A percentile compares a stretch with the other conserved stretches of the same genome.
These are phyloP conservation scores for Saccharum spontaneum DNA, from an alignment of 176 grass and related monocot genomes.

Conservation along the genomic window DNA sequence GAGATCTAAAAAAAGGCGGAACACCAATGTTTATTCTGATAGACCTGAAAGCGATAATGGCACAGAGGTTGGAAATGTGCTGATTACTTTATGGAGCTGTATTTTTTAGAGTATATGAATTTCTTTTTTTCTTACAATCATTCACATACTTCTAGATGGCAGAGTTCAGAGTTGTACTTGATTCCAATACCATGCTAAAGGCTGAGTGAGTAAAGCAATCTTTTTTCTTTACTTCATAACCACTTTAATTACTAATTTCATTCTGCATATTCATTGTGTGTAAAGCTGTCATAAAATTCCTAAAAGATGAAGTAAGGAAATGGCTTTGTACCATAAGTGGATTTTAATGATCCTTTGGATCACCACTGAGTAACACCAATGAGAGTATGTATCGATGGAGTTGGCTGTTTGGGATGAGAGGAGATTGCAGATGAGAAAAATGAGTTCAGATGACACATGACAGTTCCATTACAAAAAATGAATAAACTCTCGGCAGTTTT, in stretches of 20 bases:
- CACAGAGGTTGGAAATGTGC: constrained; percentile 27
- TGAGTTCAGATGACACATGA: neutral
- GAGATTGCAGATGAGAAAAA: neutral
- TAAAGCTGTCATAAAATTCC: neutral
- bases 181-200: constrained; percentile 18
- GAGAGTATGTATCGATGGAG: neutral
- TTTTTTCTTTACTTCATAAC: neutral
- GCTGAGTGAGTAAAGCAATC: constrained; percentile 15
- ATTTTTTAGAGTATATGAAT: neutral
- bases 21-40: neutral
- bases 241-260: neutral
- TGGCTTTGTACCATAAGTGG: neutral
- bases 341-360: neutral
- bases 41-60: neutral
- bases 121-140: neutral
- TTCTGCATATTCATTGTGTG: neutral
- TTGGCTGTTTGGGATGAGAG: neutral
- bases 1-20: constrained; percentile 37
- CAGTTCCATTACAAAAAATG: neutral
- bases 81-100: neutral
- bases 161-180: neutral
- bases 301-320: neutral
- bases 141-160: constrained; percentile 24
- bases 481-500: neutral
- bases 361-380: neutral